Conservation (phyloP, 495 filamentous ascomycete genomes). For the Letharia columbiana region DNA sequence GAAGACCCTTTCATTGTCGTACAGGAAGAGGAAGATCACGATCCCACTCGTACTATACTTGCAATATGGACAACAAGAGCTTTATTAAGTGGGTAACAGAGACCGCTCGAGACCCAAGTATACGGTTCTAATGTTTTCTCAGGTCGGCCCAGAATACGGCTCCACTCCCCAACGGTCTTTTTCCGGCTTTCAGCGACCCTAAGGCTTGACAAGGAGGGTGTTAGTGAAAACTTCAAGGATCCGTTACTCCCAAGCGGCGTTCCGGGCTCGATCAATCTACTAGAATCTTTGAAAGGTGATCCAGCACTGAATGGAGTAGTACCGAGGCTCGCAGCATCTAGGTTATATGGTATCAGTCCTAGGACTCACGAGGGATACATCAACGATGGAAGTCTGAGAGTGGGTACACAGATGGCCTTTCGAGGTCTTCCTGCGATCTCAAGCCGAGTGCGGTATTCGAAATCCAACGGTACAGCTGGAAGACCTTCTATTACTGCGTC, state of each 20-base stretch:
- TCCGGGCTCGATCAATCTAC: constrained; percentile 69
- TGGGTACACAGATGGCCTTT: constrained; percentile 51
- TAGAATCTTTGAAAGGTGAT: constrained; percentile 68
- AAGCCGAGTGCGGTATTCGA: constrained; percentile 72
- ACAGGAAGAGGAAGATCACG: constrained; percentile 46
- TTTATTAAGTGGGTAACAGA: constrained; percentile 49
- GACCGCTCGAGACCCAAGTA: background rate
- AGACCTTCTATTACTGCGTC: constrained; percentile 67
- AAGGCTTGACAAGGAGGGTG: constrained; percentile 46
- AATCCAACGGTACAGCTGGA: constrained; percentile 53
- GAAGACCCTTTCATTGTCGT: constrained; percentile 56
- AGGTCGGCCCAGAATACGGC: constrained; percentile 64
- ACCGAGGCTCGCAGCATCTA: constrained; percentile 69
- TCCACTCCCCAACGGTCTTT: constrained; percentile 67
- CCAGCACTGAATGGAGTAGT: constrained; percentile 54
- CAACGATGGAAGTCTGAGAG: constrained; percentile 56
- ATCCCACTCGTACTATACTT: constrained; percentile 51
- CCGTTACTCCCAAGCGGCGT: constrained; percentile 70
- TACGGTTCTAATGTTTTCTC: constrained; percentile 20
- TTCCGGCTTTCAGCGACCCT: constrained; percentile 68
- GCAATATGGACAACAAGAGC: constrained; percentile 74
- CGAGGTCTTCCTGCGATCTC: constrained; percentile 75
- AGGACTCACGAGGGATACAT: constrained; percentile 37
- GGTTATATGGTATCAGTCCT: constrained; percentile 70
- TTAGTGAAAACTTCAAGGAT: constrained; percentile 43